These are phyloP conservation scores for Brassica hybrid DNA, from an alignment of 441 rosid species.

Conservation along the genomic window DNA sequence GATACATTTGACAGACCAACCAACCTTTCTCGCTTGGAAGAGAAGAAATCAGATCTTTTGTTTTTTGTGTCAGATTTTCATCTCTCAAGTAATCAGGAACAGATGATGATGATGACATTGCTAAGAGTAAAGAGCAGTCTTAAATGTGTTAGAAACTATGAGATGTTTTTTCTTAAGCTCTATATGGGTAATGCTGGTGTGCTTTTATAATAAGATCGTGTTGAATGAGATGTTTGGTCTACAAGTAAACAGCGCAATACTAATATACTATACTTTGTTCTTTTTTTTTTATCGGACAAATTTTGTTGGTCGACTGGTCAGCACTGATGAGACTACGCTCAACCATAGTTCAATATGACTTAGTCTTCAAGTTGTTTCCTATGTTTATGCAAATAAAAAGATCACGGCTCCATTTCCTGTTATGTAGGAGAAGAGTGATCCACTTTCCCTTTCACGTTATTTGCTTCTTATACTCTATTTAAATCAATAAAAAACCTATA, in stretches of 20 bases:
- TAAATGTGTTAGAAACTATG: background rate
- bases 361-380: background rate
- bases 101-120: conserved; percentile 36
- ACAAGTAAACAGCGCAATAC: conserved; percentile 8
- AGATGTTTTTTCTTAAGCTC: background rate
- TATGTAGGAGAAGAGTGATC: too few species aligned
- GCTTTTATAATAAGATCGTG: conserved; percentile 11
- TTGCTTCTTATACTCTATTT: too few species aligned
- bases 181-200: background rate
- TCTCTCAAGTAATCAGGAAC: conserved; percentile 41
- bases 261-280: background rate
- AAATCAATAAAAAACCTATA: too few species aligned
- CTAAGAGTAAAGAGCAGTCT: background rate
- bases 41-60: too few species aligned
- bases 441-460: too few species aligned
- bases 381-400: too few species aligned
- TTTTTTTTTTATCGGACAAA: background rate
- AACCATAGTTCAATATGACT: too few species aligned
- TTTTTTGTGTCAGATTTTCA: too few species aligned
- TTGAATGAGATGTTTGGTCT: background rate
- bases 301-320: background rate
- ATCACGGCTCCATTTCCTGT: too few species aligned
- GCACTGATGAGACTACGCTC: too few species aligned
- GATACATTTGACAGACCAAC: too few species aligned
- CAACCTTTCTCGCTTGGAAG: too few species aligned